Evolutionary conservation across 306 rosid species (phyloP), one percentile per base, ranked within the genome.

Genomic region (Bauhinia variegata): DNA sequence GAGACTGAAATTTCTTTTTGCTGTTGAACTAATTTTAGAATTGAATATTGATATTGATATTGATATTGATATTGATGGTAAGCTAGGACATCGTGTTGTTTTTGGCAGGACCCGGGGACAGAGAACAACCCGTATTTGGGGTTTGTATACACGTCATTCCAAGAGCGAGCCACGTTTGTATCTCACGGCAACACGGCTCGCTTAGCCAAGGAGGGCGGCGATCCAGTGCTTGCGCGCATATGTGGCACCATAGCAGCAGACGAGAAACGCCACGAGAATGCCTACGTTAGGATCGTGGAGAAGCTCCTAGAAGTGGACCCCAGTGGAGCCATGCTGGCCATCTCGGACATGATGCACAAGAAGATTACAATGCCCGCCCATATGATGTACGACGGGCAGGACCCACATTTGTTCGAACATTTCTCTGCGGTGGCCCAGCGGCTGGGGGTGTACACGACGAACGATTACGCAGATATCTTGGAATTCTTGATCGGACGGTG

Each of bases 111-210:
- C 16, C 70, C 82, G 3, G 77, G 80, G 19, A 75, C 83, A 0
- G 89, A 84, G 46, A 84, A 84, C 71, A 82, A 84, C 70, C 89
- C 93, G 1, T 87, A 87, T 54, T 36, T 84, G 77, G 93, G 89
- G 0, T 84, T 75, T 36, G 93, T 87, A 23, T 84, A 84, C 79
- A 75, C 89, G 16, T 81, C 86, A 7, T 84, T 84, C 15, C 89
- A 84, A 33, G 89, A 81, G 60, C 82, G 86, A 62, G 89, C 89
- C 39, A 84, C 89, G 9, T 81, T 75, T 60, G 4, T 84, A 11
- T 78, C 86, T 2, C 89, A 84, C 18, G 84, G 86, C 61, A 84
- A 84, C 74, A 84, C 86, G 4, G 89, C 86, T n/a, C 73, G 84
- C 12, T 23, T 84, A 2, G 86, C 86, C 0, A 81, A 75, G 47